Evolutionary conservation across 108 stramenopile species (phyloP), one percentile per base, ranked within the genome.

Genomic region (Cyclotella kingstonii): DNA sequence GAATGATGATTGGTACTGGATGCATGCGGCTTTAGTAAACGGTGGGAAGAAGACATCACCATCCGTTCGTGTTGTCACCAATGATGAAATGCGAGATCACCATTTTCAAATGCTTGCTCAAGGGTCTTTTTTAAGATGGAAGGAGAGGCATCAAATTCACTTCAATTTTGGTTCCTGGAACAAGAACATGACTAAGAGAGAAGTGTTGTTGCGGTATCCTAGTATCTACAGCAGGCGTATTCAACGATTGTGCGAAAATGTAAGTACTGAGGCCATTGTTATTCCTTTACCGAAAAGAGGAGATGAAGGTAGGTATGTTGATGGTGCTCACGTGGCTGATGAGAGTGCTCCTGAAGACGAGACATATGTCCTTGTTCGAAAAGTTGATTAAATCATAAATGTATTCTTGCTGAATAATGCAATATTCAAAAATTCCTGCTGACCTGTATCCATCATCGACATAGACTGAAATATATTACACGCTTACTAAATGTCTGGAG

Each of bases 1-100:
- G 78, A 99, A 99, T 55, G 99, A 99, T 80, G 99, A 99, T 81
- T 97, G 96, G 96, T 99, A 93, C 69, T 98, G 97, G 98, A 85
- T 98, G 68, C 95, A 96, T 56, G 95, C 96, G 17, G 93, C 94
- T 2, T 48, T 96, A 41, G 34, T 54, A 17, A 14, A 65, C 30
- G 78, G 76, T 28, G 71, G 78, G 5, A 54, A 62, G 36, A 43
- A 70, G 8, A 59, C 39, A 19, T 35, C 67, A 60, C 78, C 74
- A 34, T 56, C 68, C 15, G 74, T 86, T 8, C 57, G 92, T 46
- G 92, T 96, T 14, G 73, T 99, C 12, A 94, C 93, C 5, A 98
- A 98, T 75, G 99, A 98, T 60, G 95, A 97, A 67, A 96, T 99
- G 97, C 70, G 99, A 42, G 99, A 99, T 81, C 99, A 99, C 79